Evolutionary conservation across 768 basidiomycete species (phyloP), one percentile per base, ranked within the genome.

Genomic region (Sarcomyxa edulis): DNA sequence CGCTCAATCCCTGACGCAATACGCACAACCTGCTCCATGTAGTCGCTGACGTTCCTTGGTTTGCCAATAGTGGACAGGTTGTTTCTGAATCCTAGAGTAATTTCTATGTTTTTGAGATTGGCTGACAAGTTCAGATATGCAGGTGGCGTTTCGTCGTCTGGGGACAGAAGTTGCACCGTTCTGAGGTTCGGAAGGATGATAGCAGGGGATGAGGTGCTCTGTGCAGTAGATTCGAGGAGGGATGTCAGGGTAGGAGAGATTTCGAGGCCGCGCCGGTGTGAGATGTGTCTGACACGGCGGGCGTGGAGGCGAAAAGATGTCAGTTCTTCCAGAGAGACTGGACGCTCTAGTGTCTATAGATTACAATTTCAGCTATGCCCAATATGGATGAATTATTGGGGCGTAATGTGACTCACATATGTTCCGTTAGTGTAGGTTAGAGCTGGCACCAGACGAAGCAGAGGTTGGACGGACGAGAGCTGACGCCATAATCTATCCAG

Each of bases 401-500:
- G n/a, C 5, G 19, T 7, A 34, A 26, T 12, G 19, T 15, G 11
- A 53, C 67, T 37, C 50, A 69, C 67, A 50, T 61, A 64, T 37
- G 54, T 46, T 12, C 58, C 60, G 38, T 59, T 48, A 5, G 48
- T 43, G n/a, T 4, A 50, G 32, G 10, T 43, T 35, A 16, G 65
- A 24, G 5, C 54, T 4, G 65, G 59, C 10, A 68, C 54, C 30
- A 76, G 55, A 29, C 57, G 48, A 4, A 75, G 48, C 23, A 75
- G 48, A 22, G 72, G 72, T 14, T 46, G 45, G 11, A 67, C 51
- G 16, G 68, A 71, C 19, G 59, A 46, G 16, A 76, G 50, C 22
- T 56, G 57, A 40, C 54, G 47, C 73, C 73, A 77, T 11, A 73
- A 41, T 21, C 55, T 47, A 49, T 76, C 71, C 11, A 75, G 43